These are phyloP conservation scores for Ceriops zippeliana DNA, from an alignment of 345 rosid species.

Conservation along the genomic window DNA sequence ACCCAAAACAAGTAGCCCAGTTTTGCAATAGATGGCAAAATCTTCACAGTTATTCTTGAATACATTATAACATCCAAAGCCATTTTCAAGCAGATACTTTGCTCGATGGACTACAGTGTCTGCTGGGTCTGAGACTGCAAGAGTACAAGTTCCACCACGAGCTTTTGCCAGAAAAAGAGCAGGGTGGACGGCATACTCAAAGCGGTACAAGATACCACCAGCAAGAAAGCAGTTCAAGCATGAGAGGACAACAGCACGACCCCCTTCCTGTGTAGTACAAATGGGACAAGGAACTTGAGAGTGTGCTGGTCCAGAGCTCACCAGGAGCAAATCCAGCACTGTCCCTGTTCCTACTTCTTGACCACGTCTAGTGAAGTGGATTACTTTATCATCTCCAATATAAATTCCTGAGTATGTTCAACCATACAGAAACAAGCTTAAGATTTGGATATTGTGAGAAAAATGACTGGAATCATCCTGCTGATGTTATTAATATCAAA, in stretches of 20 bases:
- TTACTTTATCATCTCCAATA: slow-evolving; percentile 70
- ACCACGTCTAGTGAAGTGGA: slow-evolving; percentile 88
- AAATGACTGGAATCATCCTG: too few relatives aligned
- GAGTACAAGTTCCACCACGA: slow-evolving; percentile 92
- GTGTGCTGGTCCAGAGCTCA: slow-evolving; percentile 68
- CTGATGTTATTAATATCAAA: too few relatives aligned
- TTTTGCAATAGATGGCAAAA: slow-evolving; percentile 78
- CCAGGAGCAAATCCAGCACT: slow-evolving; percentile 57
- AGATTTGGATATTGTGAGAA: not conserved
- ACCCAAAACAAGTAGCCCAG: slow-evolving; percentile 61
- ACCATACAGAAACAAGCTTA: not conserved
- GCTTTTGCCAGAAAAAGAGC: slow-evolving; percentile 80
- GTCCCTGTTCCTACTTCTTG: slow-evolving; percentile 95
- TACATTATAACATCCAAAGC: slow-evolving; percentile 76
- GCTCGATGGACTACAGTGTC: slow-evolving; percentile 65
- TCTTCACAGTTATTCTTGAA: slow-evolving; percentile 89
- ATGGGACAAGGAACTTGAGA: slow-evolving; percentile 52
- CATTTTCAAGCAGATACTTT: slow-evolving; percentile 67
- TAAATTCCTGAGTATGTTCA: slow-evolving; percentile 54
- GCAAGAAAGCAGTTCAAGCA: slow-evolving; percentile 89
- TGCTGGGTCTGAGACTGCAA: slow-evolving; percentile 54
- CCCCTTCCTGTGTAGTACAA: slow-evolving; percentile 52
- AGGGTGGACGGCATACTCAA: slow-evolving; percentile 69
- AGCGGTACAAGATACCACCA: slow-evolving; percentile 72
- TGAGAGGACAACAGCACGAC: slow-evolving; percentile 66